Evolutionary conservation across 306 rosid genomes (phyloP).

Genomic region (Dryas drummondii): DNA sequence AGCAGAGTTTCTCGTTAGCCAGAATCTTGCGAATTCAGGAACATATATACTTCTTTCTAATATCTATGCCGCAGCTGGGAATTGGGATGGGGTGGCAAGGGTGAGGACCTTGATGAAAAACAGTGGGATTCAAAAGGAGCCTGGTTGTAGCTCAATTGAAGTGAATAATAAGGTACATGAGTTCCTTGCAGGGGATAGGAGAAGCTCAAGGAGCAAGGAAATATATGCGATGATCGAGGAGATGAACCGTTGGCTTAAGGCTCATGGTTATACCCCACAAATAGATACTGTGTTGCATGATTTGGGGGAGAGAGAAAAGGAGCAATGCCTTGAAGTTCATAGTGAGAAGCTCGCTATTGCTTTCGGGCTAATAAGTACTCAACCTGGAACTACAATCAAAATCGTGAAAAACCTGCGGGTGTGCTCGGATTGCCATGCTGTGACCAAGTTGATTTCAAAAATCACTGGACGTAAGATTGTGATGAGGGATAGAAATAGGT

Average conservation of each 20-base stretch:
- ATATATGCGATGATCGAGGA: slow-evolving; percentile 62
- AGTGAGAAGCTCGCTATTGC: slow-evolving; percentile 87
- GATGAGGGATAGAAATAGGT: slow-evolving; percentile 74
- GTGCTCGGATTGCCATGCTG: slow-evolving; percentile 75
- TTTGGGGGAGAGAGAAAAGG: slow-evolving; percentile 60
- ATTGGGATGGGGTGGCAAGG: slow-evolving; percentile 76
- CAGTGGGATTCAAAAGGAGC: slow-evolving; percentile 71
- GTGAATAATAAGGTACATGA: slow-evolving; percentile 64
- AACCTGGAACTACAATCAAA: slow-evolving; percentile 58
- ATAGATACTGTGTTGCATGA: slow-evolving; percentile 67
- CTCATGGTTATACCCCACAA: slow-evolving; percentile 57
- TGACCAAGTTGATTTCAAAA: slow-evolving; percentile 65
- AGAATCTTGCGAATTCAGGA: slow-evolving; percentile 65
- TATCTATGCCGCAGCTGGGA: slow-evolving; percentile 63
- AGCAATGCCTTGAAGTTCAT: slow-evolving; percentile 70
- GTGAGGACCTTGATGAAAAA: slow-evolving; percentile 71
- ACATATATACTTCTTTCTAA: slow-evolving; percentile 79
- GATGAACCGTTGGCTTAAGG: slow-evolving; percentile 62
- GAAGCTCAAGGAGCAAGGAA: slow-evolving; percentile 60
- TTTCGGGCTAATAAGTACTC: slow-evolving; percentile 72
- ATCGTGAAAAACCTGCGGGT: slow-evolving; percentile 77
- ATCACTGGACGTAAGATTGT: slow-evolving; percentile 60
- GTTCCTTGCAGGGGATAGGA: slow-evolving; percentile 73
- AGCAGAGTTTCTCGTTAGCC: slow-evolving; percentile 57
- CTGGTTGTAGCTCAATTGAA: slow-evolving; percentile 83